phyloP scores from a whole-genome alignment of 345 rosid species.

The Atalantia buxifolia region DNA sequence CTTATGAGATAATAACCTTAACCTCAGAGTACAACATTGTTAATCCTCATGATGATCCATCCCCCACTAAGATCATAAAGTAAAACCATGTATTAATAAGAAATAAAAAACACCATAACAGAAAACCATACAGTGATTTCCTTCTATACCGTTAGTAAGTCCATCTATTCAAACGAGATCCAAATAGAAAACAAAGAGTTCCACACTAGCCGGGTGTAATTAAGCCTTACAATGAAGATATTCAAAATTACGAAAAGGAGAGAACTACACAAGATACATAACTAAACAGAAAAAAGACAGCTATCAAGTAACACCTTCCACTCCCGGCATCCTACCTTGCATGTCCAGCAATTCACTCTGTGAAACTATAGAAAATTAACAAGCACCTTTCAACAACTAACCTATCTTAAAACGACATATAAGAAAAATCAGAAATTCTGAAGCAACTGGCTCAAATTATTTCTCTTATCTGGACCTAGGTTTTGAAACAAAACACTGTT shows the following conservation, averaged over 20 bases:
- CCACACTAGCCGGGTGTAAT: not conserved
- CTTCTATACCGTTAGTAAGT: not conserved
- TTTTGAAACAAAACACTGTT: not conserved
- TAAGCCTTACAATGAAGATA: not conserved
- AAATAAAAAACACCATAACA: too few species aligned
- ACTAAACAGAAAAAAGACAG: slow-evolving; percentile 4
- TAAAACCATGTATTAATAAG: too few species aligned
- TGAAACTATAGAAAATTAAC: slow-evolving; percentile 47
- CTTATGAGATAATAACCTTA: too few species aligned
- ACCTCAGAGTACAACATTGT: not conserved
- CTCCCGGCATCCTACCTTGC: slow-evolving; percentile 20
- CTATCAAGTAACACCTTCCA: slow-evolving; percentile 16
- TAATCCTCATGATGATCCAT: not conserved
- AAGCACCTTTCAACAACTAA: slow-evolving; percentile 39
- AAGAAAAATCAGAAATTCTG: slow-evolving; percentile 35
- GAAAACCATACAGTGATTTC: slow-evolving; percentile 6
- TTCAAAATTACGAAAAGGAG: not conserved
- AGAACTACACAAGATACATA: not conserved
- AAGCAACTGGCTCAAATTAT: slow-evolving; percentile 12
- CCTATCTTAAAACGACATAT: slow-evolving; percentile 14
- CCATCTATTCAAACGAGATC: slow-evolving; percentile 11
- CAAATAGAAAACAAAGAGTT: slow-evolving; percentile 4
- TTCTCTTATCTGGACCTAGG: not conserved
- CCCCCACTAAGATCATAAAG: too few species aligned
- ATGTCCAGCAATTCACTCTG: slow-evolving; percentile 25